These are phyloP conservation scores for Salvia miltiorrhiza DNA, from an alignment of 257 asterid genomes.

Conservation along the genomic window DNA sequence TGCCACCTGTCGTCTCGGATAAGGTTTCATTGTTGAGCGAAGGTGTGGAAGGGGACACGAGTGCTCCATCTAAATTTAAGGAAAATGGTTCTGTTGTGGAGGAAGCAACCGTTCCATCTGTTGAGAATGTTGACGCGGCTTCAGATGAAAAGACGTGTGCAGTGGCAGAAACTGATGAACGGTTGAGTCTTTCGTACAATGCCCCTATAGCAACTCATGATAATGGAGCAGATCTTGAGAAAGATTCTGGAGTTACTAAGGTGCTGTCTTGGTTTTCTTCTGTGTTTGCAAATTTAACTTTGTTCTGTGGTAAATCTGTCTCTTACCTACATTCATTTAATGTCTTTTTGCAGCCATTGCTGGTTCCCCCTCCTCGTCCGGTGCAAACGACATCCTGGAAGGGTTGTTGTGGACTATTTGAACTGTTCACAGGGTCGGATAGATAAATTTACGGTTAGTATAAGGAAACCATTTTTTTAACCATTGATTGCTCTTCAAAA, in stretches of 20 bases:
- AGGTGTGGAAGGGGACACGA: background rate
- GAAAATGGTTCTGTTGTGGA: constrained; percentile 25
- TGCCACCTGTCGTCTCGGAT: constrained; percentile 20
- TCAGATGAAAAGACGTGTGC: constrained; percentile 20
- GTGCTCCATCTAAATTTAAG: constrained; percentile 4
- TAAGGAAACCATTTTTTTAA: background rate
- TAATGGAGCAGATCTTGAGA: constrained; percentile 27
- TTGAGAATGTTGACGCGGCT: constrained; percentile 17
- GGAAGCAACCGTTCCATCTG: constrained; percentile 11
- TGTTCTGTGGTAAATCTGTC: background rate
- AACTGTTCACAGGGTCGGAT: constrained; percentile 48
- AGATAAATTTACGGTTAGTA: constrained; percentile 38
- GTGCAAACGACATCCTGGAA: constrained; percentile 53
- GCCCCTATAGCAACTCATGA: constrained; percentile 24
- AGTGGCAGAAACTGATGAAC: constrained; percentile 27
- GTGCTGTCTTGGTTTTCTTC: constrained; percentile 18
- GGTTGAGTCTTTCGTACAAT: constrained; percentile 21
- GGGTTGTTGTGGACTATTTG: constrained; percentile 74
- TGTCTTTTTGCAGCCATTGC: constrained; percentile 35
- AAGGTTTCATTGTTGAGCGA: constrained; percentile 20
- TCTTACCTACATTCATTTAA: background rate
- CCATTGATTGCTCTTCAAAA: background rate
- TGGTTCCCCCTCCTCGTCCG: constrained; percentile 30
- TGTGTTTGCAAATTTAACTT: background rate
- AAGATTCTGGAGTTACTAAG: constrained; percentile 43